A percentile compares a stretch with the other conserved stretches of the same genome.
Evolutionary conservation across 2,329 filamentous ascomycete genomes (phyloP).

Genomic region (Xylaria sp.): DNA sequence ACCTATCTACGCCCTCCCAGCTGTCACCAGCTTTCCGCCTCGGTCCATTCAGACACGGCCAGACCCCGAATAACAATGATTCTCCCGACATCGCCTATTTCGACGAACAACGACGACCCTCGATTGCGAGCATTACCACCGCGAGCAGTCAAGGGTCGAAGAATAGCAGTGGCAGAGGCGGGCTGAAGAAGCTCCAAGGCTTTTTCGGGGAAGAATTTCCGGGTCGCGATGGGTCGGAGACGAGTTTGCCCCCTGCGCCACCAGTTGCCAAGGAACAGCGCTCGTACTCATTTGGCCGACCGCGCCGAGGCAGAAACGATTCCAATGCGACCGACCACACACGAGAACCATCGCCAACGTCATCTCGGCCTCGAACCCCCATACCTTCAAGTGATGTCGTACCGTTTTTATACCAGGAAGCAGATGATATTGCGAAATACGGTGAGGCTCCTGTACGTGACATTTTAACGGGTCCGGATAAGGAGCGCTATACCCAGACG

Average conservation of each 20-base stretch:
- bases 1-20: conserved; percentile 70
- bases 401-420: conserved; percentile 95
- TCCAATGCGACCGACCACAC: conserved; percentile 80
- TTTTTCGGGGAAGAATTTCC: conserved; percentile 94
- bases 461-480: conserved; percentile 75
- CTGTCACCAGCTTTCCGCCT: conserved; percentile 77
- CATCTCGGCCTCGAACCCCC: conserved; percentile 84
- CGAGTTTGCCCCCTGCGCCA: conserved; percentile 65
- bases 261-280: conserved; percentile 68
- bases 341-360: conserved; percentile 76
- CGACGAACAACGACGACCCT: conserved; percentile 83
- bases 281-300: conserved; percentile 69
- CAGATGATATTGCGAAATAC: conserved; percentile 79
- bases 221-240: conserved; percentile 78
- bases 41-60: conserved; percentile 48
- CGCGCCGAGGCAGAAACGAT: conserved; percentile 80
- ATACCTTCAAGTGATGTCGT: conserved; percentile 92
- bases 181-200: conserved; percentile 85
- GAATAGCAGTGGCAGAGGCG: conserved; percentile 74
- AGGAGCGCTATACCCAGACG: conserved; percentile 70
- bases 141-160: conserved; percentile 87
- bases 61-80: conserved; percentile 63
- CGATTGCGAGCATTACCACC: conserved; percentile 85
- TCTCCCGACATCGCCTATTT: conserved; percentile 70
- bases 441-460: conserved; percentile 81